These are phyloP conservation scores for Beauveria sp. DNA, from an alignment of 2,329 filamentous ascomycete genomes.

Conservation along the genomic window DNA sequence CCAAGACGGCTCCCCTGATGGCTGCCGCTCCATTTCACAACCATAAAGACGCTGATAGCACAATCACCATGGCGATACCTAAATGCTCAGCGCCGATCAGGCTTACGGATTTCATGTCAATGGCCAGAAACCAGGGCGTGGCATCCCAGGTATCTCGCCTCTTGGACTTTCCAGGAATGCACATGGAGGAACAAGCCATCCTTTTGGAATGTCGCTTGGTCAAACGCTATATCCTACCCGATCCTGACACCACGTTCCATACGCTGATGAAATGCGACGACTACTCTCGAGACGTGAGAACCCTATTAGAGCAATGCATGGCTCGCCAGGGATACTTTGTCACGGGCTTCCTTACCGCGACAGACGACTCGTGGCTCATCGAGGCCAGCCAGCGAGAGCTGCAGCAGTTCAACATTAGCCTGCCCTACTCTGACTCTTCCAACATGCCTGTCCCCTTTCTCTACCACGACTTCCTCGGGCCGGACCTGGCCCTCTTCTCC, in stretches of 20 bases:
- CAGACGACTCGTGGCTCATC: conserved; percentile 3
- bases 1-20: conserved; percentile 2
- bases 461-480: conserved; percentile 5
- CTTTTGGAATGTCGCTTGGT: conserved; percentile 5
- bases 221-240: conserved; percentile 1
- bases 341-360: conserved; percentile 7
- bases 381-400: neutral
- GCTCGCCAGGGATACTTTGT: conserved; percentile 7
- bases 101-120: conserved; percentile 2
- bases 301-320: neutral
- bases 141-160: neutral
- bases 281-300: conserved; percentile 1
- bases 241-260: neutral
- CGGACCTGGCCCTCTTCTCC: neutral
- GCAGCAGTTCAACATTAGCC: conserved; percentile 2
- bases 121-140: conserved; percentile 2
- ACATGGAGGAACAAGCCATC: neutral
- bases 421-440: neutral
- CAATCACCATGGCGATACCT: neutral
- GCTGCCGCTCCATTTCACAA: neutral
- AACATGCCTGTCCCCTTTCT: conserved; percentile 6
- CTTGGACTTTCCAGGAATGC: neutral
- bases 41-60: neutral
- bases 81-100: conserved; percentile 3
- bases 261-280: neutral